Evolutionary conservation across 257 asterid species (phyloP), one percentile per base, ranked within the genome.

Genomic region (Lycium barbarum): DNA sequence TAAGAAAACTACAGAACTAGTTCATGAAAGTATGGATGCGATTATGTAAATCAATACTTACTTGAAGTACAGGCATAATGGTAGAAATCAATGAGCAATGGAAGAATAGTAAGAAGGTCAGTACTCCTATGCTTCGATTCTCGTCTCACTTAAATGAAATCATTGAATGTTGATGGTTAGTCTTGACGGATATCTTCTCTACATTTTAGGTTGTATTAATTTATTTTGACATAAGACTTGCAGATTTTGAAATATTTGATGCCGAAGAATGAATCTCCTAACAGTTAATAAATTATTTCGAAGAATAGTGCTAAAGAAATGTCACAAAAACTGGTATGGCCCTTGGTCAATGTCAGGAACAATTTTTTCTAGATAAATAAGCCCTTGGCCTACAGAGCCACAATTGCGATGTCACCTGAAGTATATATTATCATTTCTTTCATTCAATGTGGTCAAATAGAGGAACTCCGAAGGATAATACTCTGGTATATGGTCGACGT

Each of bases 61-160:
- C 79, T 85, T 87, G 86, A 80, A 83, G 89, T 76, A 45, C 59
- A 83, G 79, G 54, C 7, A 84, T 78, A 90, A 73, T 66, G 91
- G 84, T 71, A 87, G 91, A 85, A 87, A 85, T 45, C 85, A 82
- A 83, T 84, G 92, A 84, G 49, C 90, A 84, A 45, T 85, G 81
- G 89, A 79, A 86, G 70, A 84, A 47, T 83, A 86, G 20, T 61
- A 63, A 86, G 49, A 89, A 88, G 92, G 94, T 93, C 73, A 79
- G 85, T 63, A 83, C 81, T 57, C 53, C 68, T 66, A 61, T 57
- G 15, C 6, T 18, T 10, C 47, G 49, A 38, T 49, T 3, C 11
- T 53, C 57, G 15, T 53, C 57, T 53, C 12, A 7, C 12, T 9
- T 49, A 49, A 7, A 49, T 49, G 54, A 9, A 49, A 8, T 49